These are phyloP conservation scores for Pachysandra terminalis DNA, from an alignment of 164 flowering plant species.

Conservation along the genomic window DNA sequence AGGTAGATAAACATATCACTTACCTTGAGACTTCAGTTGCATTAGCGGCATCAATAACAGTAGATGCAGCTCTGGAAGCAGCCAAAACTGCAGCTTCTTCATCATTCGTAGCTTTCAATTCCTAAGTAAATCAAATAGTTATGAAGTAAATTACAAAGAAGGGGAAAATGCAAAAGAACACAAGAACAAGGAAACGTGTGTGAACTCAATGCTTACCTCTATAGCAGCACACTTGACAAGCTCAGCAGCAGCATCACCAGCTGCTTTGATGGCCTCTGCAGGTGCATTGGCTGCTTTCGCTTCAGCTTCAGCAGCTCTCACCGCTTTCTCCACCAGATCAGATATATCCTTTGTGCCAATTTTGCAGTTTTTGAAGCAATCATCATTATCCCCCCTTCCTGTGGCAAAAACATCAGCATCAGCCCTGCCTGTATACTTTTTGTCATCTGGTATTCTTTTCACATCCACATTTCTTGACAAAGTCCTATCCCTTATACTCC, in stretches of 20 bases:
- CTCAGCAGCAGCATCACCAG: constrained; percentile 97
- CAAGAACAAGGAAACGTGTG: background rate
- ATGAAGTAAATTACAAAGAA: constrained; percentile 4
- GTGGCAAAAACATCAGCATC: constrained; percentile 33
- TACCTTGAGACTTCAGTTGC: constrained; percentile 77
- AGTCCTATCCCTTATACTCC: constrained; percentile 48
- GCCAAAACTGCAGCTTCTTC: constrained; percentile 89
- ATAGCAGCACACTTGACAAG: constrained; percentile 81
- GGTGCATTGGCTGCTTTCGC: constrained; percentile 88
- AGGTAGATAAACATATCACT: constrained; percentile 6
- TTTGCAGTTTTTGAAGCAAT: constrained; percentile 58
- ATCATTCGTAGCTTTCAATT: constrained; percentile 49
- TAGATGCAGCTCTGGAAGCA: constrained; percentile 84
- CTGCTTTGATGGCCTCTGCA: constrained; percentile 79
- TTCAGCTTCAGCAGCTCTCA: constrained; percentile 95
- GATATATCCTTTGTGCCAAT: constrained; percentile 75
- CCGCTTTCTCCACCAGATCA: constrained; percentile 77
- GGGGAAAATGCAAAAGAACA: background rate
- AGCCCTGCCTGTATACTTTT: constrained; percentile 28
- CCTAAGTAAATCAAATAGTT: constrained; percentile 34
- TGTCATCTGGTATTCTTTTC: constrained; percentile 38
- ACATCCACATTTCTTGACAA: constrained; percentile 36
- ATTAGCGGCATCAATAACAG: constrained; percentile 88
- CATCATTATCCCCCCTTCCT: constrained; percentile 73
- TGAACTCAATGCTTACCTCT: constrained; percentile 47